Base-by-base conservation (phyloP, 768 basidiomycete genomes). In the Hypholoma fasciculare region DNA sequence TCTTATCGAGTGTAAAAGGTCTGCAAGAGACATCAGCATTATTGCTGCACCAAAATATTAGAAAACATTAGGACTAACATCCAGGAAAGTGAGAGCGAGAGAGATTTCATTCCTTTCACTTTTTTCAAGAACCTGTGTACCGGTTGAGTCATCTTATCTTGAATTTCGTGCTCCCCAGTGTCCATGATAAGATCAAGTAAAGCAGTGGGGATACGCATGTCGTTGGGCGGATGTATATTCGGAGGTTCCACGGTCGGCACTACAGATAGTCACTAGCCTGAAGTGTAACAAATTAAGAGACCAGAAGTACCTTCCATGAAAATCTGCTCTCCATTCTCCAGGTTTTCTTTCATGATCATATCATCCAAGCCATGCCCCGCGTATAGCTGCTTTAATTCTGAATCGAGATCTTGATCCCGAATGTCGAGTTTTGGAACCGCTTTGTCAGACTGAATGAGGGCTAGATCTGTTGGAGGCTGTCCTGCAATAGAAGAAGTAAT, bases 221-320 rank as follows among this genome's bases (percentile, higher is more conserved):
- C 67, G 17, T 67, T 70, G n/a, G 63, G 69, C 4, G 68, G 56
- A 59, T 82, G 80, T 20, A 69, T 63, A 49, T 79, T 87, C 5
- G 89, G 89, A 13, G 81, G 74, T 34, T 76, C 76, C 23, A 90
- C 63, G 43, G 62, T 64, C 12, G 86, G 88, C 3, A 89, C 89
- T 90, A 57, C 1, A 14, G 2, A 39, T 38, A 30, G 23, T 34
- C 47, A 19, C 6, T 34, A 54, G 17, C n/a, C 3, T 13, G 49
- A 14, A 14, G 4, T 17, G 8, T 9, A 53, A 43, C 46, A 7
- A 38, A 42, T 39, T 56, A 26, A 49, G 23, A 26, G 27, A 23
- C 6, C 11, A 8, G 13, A 49, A 63, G 26, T 46, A 86, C 88
- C 83, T 50, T 87, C 83, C 84, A 88, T 86, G 20, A 87, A 65